These are phyloP conservation scores for Monosporascus sp. DNA, from an alignment of 2,329 filamentous ascomycete species.

Conservation along the genomic window DNA sequence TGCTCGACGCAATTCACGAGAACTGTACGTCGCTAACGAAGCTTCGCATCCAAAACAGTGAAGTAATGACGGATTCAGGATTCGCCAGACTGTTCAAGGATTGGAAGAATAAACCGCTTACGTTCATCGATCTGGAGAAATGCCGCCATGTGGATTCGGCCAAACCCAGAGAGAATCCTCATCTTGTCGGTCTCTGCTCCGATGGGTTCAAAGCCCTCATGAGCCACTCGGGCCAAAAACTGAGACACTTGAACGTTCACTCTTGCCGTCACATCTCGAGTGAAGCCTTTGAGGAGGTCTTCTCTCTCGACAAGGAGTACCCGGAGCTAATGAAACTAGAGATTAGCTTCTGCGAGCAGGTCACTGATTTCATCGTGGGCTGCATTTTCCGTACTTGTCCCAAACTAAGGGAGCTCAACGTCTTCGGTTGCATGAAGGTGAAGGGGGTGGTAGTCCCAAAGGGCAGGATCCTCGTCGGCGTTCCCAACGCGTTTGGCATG, in stretches of 20 bases:
- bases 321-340: conserved; percentile 67
- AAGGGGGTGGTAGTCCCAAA: conserved; percentile 34
- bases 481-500: conserved; percentile 38
- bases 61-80: conserved; percentile 67
- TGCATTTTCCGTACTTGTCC: conserved; percentile 62
- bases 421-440: conserved; percentile 61
- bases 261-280: conserved; percentile 77
- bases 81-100: conserved; percentile 67
- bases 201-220: conserved; percentile 76
- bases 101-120: conserved; percentile 71
- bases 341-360: conserved; percentile 67
- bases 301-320: conserved; percentile 57
- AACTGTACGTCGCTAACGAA: conserved; percentile 66
- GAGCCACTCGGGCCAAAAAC: conserved; percentile 66
- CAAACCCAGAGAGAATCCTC: conserved; percentile 59
- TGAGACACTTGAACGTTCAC: conserved; percentile 70
- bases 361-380: conserved; percentile 60
- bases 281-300: conserved; percentile 68
- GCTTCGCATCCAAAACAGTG: conserved; percentile 75
- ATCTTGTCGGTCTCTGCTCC: conserved; percentile 68
- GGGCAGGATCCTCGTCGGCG: conserved; percentile 37
- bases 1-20: conserved; percentile 66
- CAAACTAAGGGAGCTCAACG: conserved; percentile 51
- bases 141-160: conserved; percentile 72
- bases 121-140: conserved; percentile 68